phyloP scores from a whole-genome alignment of 106 monocot genomes.

The Narthecium ossifragum region DNA sequence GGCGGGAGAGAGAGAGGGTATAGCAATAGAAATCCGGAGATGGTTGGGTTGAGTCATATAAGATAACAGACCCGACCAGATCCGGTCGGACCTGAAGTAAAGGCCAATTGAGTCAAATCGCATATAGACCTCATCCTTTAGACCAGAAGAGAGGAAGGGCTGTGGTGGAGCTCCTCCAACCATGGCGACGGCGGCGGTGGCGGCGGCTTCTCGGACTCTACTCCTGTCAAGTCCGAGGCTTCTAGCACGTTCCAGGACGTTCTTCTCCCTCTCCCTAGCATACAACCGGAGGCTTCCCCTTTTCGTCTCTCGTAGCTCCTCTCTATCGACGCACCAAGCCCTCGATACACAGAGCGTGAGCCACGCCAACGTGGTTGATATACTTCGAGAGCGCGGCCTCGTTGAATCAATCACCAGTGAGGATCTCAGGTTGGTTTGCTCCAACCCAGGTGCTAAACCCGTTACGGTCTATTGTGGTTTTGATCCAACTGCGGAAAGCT shows the following conservation, averaged over 20 bases:
- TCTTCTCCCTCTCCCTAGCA: neutral
- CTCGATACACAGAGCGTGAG: no score
- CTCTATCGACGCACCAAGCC: conserved; percentile 2
- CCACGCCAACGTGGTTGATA: conserved; percentile 46
- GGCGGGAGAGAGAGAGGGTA: no score
- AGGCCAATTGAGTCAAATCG: no score
- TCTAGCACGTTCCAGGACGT: conserved; percentile 10
- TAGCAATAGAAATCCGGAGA: no score
- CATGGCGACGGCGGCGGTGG: conserved; percentile 8
- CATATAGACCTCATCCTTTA: no score
- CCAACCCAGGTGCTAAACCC: conserved; percentile 9
- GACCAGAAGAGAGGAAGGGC: no score
- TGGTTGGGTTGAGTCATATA: no score
- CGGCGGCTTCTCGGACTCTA: conserved; percentile 9
- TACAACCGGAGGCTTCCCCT: neutral
- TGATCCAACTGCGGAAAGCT: conserved; percentile 93
- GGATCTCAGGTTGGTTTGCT: conserved; percentile 30
- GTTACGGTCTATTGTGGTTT: conserved; percentile 88
- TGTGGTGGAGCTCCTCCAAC: neutral
- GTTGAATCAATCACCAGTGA: conserved; percentile 73
- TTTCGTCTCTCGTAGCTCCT: conserved; percentile 9
- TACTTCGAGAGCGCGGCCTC: conserved; percentile 73
- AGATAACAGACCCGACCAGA: no score
- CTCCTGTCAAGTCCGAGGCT: conserved; percentile 18
- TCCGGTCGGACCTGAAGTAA: no score